These are phyloP conservation scores for Boletus speciosus DNA, from an alignment of 768 basidiomycete species.

Conservation along the genomic window DNA sequence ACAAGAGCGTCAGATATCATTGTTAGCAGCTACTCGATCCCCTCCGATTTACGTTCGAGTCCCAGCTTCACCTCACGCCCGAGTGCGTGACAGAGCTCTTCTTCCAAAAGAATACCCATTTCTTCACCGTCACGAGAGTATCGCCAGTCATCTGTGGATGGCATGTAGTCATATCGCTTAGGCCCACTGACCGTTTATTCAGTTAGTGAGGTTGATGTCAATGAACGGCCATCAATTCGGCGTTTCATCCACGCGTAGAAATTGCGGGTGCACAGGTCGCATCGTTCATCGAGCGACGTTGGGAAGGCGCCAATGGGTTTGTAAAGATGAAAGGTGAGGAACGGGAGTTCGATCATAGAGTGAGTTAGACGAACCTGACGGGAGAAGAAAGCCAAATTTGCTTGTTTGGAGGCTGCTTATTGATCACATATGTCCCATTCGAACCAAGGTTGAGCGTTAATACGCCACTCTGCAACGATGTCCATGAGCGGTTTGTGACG, in stretches of 20 bases:
- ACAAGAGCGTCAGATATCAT: not conserved
- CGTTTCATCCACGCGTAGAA: conserved; percentile 4
- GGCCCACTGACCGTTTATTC: conserved; percentile 61
- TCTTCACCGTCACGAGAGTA: conserved; percentile 66
- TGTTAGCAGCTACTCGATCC: conserved; percentile 13
- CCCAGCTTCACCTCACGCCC: conserved; percentile 33
- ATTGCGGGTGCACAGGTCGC: not conserved
- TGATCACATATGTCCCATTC: conserved; percentile 89
- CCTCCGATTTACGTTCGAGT: conserved; percentile 26
- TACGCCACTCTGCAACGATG: conserved; percentile 71
- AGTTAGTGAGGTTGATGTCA: not conserved
- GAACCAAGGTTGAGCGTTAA: conserved; percentile 74
- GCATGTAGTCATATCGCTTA: conserved; percentile 82
- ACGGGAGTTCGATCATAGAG: not conserved
- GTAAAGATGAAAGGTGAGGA: conserved; percentile 4
- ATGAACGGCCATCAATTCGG: not conserved
- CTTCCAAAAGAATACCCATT: conserved; percentile 60
- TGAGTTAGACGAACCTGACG: conserved; percentile 52
- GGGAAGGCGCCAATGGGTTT: not conserved
- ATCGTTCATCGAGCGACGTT: not conserved
- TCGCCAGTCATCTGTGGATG: conserved; percentile 60
- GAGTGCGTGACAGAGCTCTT: conserved; percentile 56
- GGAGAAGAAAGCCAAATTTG: conserved; percentile 97
- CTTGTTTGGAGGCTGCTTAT: conserved; percentile 96
- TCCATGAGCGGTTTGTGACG: conserved; percentile 6